phyloP scores from a whole-genome alignment of 2,329 filamentous ascomycete genomes.

The Trichoderma brevicompactum region DNA sequence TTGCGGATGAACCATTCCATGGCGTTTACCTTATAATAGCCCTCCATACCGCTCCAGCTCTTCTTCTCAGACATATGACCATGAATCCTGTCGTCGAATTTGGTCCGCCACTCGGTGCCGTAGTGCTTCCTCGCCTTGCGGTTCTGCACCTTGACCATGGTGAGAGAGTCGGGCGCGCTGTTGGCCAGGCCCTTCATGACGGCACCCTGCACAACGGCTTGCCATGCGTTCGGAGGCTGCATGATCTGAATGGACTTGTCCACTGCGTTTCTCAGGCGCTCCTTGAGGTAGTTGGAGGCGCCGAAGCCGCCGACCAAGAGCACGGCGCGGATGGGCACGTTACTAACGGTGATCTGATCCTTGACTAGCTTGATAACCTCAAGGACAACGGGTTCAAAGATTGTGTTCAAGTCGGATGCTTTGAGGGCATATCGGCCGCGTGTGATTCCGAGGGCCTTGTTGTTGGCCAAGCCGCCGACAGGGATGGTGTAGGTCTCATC shows the following conservation, averaged over 20 bases:
- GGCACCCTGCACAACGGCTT: conserved; percentile 53
- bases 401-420: conserved; percentile 45
- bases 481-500: conserved; percentile 44
- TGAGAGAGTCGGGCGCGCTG: conserved; percentile 41
- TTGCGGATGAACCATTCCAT: conserved; percentile 52
- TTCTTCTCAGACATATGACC: conserved; percentile 39
- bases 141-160: conserved; percentile 46
- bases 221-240: conserved; percentile 53
- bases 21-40: conserved; percentile 44
- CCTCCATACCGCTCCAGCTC: conserved; percentile 45
- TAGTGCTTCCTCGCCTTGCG: conserved; percentile 51
- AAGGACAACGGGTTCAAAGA: conserved; percentile 51
- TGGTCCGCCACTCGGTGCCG: conserved; percentile 43
- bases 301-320: conserved; percentile 54
- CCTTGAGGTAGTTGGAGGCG: conserved; percentile 50
- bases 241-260: conserved; percentile 46
- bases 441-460: conserved; percentile 44
- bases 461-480: conserved; percentile 48
- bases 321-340: conserved; percentile 47
- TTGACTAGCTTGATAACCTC: conserved; percentile 50
- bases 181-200: conserved; percentile 53
- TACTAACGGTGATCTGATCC: conserved; percentile 47
- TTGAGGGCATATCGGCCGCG: conserved; percentile 46
- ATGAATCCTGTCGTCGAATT: conserved; percentile 41
- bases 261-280: conserved; percentile 45